Evolutionary conservation across 495 filamentous ascomycete genomes (phyloP).

Genomic region (Neurospora sp.): DNA sequence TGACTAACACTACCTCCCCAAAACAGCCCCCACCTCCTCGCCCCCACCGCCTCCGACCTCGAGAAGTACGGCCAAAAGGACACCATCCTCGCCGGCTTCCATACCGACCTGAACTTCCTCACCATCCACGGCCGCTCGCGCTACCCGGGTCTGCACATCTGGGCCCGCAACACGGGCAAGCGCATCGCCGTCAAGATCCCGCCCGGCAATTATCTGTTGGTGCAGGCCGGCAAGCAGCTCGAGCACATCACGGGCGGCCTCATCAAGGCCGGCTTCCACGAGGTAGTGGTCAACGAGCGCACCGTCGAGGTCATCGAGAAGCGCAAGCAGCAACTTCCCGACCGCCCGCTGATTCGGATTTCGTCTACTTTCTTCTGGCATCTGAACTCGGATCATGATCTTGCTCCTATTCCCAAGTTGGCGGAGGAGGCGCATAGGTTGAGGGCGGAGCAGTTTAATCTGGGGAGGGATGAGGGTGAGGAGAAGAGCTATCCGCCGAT

Average conservation of each 20-base stretch:
- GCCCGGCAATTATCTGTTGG: slow-evolving; percentile 35
- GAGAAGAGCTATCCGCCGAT: slow-evolving; percentile 30
- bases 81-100: slow-evolving; percentile 44
- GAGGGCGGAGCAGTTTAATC: slow-evolving; percentile 28
- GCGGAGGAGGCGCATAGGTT: slow-evolving; percentile 26
- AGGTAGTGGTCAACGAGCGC: slow-evolving; percentile 40
- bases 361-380: slow-evolving; percentile 44
- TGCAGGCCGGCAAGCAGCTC: slow-evolving; percentile 45
- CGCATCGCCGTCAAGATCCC: slow-evolving; percentile 42
- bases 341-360: slow-evolving; percentile 36
- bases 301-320: slow-evolving; percentile 28
- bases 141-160: slow-evolving; percentile 43
- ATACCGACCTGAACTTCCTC: slow-evolving; percentile 45
- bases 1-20: not conserved
- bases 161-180: slow-evolving; percentile 42
- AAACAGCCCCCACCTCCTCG: slow-evolving; percentile 39
- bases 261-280: slow-evolving; percentile 44
- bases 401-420: slow-evolving; percentile 31
- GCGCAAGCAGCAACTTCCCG: slow-evolving; percentile 24
- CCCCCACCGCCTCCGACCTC: slow-evolving; percentile 42
- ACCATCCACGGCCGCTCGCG: slow-evolving; percentile 46
- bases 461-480: slow-evolving; percentile 38
- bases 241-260: slow-evolving; percentile 42
- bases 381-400: slow-evolving; percentile 35
- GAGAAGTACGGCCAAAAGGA: slow-evolving; percentile 33